Base-by-base conservation (phyloP, 2,329 filamentous ascomycete species). In the Cladophialophora exuberans region DNA sequence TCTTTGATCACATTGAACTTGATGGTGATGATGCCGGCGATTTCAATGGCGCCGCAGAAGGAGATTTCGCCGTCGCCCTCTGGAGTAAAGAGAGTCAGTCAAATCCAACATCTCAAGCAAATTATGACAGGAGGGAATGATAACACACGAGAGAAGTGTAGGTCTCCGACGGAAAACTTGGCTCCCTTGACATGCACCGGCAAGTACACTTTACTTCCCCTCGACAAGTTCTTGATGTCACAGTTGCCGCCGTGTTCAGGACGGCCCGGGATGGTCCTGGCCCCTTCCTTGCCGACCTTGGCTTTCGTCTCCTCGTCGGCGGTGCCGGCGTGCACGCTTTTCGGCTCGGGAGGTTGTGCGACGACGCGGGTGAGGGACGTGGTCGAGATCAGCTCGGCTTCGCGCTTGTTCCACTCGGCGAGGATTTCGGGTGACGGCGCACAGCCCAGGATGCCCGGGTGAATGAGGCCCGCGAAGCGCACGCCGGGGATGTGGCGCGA, bases 191-290 rank as follows among this genome's bases (percentile, higher is more conserved):
- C 89, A 65, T 96, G 91, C 0, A 97, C 87, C 0, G 92, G 92
- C 0, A 96, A 80, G 69, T 91, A 96, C 0, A 95, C 88, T 67
- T 92, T 93, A 54, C 81, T 86, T 1, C 89, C 90, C 5, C 89
- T 78, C 1, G 83, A 87, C 25, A 95, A 77, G 65, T 94, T 94
- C 76, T 95, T 95, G 71, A 95, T 94, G 63, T 96, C 90, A 68
- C 90, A 94, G 66, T 96, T 96, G 0, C 91, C 92, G 11, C 92
- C 92, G 64, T 95, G 88, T 66, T 95, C 90, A 0, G 90, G 90
- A 0, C 90, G 78, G 2, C 91, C 83, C 95, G 90, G 1, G 43
- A 97, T 87, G 0, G 92, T 96, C 31, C 92, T 76, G 1, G 92
- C 92, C 1, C 91, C 91, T 66, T 96, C 90, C 9, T 73, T 78